Evolutionary conservation across 345 rosid species (phyloP), one percentile per base, ranked within the genome.

Genomic region (Cardamine chenopodiifolia): DNA sequence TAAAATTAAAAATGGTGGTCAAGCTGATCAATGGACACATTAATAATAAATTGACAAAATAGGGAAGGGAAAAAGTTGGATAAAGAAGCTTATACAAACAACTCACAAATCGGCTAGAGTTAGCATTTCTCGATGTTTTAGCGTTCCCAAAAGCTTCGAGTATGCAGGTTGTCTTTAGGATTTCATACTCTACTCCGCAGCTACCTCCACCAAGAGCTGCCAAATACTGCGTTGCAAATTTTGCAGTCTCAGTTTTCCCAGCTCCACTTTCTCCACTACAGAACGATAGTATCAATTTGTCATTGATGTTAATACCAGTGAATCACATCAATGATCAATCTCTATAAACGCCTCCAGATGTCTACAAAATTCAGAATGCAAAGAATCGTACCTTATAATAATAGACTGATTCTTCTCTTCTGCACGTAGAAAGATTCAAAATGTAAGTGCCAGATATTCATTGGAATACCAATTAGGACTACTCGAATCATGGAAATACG

Each of bases 141-240:
- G 99, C 89, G 81, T 96, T 96, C 67, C 99, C 99, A 80, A 96
- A 96, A 80, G 98, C 92, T 82, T 96, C 98, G 47, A 96, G 98
- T 73, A 96, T 85, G 82, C 62, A 80, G 66, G 81, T 88, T 25
- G 89, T 85, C 80, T 82, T 83, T 54, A 90, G 91, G 72, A 92
- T 83, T 82, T 82, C 86, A 70, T 68, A 54, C 76, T 87, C 97
- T 59, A 90, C 82, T 54, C 97, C 92, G 55, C 82, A 86, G 83
- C 72, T 74, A 55, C 93, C 90, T 76, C 94, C 93, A 79, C 97
- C 90, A 81, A 87, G 86, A 62, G 94, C 79, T 78, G 97, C 90
- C 86, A 96, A 85, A 78, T 90, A 92, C 79, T 86, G 94, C 97
- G 92, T 90, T 29, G 86, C 90, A 77, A 85, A 80, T 85, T 90